These are phyloP conservation scores for Calonectria henricotiae DNA, from an alignment of 2,329 filamentous ascomycete genomes.

Conservation along the genomic window DNA sequence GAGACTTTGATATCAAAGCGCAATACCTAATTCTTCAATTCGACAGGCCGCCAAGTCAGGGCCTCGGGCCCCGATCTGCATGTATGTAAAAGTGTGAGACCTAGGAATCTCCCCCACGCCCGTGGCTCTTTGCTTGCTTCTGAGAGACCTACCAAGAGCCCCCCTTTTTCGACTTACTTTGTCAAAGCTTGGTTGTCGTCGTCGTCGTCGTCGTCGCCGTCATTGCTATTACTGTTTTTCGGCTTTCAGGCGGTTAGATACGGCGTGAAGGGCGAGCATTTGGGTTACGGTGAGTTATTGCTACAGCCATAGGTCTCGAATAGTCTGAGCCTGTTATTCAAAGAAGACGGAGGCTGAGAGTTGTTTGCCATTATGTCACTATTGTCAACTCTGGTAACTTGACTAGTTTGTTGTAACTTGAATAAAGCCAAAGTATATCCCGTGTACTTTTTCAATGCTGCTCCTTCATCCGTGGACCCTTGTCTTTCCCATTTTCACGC, in stretches of 20 bases:
- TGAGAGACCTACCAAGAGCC: neutral
- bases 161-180: neutral
- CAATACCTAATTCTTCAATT: neutral
- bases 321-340: neutral
- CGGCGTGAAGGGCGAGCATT: neutral
- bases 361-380: neutral
- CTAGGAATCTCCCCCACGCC: neutral
- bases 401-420: neutral
- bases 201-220: too few relatives aligned
- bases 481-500: too few relatives aligned
- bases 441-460: too few relatives aligned
- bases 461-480: too few relatives aligned
- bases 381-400: too few relatives aligned
- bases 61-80: neutral
- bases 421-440: neutral
- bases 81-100: neutral
- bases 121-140: too few relatives aligned
- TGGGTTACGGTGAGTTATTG: neutral
- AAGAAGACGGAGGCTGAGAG: neutral
- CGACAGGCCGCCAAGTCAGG: neutral
- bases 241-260: neutral
- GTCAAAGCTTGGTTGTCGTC: neutral
- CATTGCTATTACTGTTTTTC: neutral
- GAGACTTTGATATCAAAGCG: constrained; percentile 5
- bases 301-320: neutral